Evolutionary conservation across 768 basidiomycete species (phyloP).

Genomic region (Postia placenta): DNA sequence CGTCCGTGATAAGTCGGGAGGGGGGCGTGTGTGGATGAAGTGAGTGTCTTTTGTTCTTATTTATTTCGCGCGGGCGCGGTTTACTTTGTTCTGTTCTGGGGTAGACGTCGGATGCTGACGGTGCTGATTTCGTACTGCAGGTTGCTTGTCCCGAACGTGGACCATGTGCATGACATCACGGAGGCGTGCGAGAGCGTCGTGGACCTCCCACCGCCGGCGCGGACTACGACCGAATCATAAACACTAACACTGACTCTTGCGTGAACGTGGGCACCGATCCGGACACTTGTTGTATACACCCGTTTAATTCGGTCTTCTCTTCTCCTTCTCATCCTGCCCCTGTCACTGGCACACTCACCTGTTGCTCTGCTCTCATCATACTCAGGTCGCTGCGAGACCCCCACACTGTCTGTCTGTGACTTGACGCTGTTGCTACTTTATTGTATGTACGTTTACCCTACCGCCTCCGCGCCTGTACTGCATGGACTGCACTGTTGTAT

Average conservation of each 20-base stretch:
- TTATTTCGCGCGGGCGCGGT: not conserved
- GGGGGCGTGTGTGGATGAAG: constrained; percentile 62
- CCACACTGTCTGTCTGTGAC: too few species aligned
- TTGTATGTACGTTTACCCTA: too few species aligned
- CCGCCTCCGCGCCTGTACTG: too few species aligned
- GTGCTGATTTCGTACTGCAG: constrained; percentile 2
- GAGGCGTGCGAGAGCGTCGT: not conserved
- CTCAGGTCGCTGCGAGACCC: too few species aligned
- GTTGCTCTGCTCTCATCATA: too few species aligned
- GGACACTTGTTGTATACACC: too few species aligned
- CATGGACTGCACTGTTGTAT: too few species aligned
- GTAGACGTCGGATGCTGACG: not conserved
- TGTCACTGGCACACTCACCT: too few species aligned
- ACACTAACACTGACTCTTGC: constrained; percentile 7
- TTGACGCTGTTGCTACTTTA: too few species aligned
- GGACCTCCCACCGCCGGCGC: not conserved
- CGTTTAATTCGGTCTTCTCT: too few species aligned
- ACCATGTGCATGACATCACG: constrained; percentile 3
- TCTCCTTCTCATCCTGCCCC: too few species aligned
- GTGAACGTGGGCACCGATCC: too few species aligned
- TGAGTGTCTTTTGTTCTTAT: constrained; percentile 21
- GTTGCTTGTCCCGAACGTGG: constrained; percentile 15
- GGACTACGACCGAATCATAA: not conserved
- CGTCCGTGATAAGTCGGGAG: constrained; percentile 54
- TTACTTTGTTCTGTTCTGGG: not conserved